These are phyloP conservation scores for Neurospora sp. DNA, from an alignment of 495 filamentous ascomycete species.

Conservation along the genomic window DNA sequence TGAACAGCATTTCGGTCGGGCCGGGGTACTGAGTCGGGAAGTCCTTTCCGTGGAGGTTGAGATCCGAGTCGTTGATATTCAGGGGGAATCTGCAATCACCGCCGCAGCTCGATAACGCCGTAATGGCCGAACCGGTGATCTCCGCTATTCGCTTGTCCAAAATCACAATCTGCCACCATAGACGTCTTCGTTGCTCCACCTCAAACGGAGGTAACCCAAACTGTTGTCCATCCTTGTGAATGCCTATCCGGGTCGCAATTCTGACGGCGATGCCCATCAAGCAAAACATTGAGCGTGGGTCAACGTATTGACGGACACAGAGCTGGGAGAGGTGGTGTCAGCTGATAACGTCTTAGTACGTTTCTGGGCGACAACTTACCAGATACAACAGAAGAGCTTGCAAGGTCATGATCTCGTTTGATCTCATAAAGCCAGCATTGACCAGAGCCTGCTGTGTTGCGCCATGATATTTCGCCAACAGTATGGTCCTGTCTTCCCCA, in stretches of 20 bases:
- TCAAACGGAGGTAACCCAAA: conserved; percentile 58
- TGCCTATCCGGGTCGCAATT: conserved; percentile 55
- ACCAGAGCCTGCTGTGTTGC: conserved; percentile 46
- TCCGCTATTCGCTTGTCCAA: conserved; percentile 56
- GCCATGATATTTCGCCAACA: conserved; percentile 39
- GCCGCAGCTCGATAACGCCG: conserved; percentile 37
- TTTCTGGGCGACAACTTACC: conserved; percentile 23
- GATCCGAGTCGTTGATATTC: conserved; percentile 48
- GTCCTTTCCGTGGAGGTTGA: conserved; percentile 39
- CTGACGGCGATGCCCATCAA: conserved; percentile 58
- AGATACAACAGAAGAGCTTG: conserved; percentile 48
- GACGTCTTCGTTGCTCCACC: conserved; percentile 52
- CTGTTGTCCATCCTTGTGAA: conserved; percentile 54
- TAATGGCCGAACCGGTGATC: conserved; percentile 55
- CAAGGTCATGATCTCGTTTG: conserved; percentile 40
- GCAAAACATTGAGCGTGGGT: conserved; percentile 38
- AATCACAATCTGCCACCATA: conserved; percentile 64
- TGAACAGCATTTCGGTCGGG: conserved; percentile 43
- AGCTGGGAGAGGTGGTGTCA: conserved; percentile 23
- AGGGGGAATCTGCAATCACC: conserved; percentile 39
- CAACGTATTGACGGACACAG: conserved; percentile 35
- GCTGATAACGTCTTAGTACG: neutral
- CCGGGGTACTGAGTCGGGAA: conserved; percentile 30
- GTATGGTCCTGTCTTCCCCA: conserved; percentile 30
- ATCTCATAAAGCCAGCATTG: conserved; percentile 47